Percentiles rank a stretch among this genome's conserved stretches.
Conservation (phyloP, 2,329 filamentous ascomycete genomes). For the Phialophora verrucosa region DNA sequence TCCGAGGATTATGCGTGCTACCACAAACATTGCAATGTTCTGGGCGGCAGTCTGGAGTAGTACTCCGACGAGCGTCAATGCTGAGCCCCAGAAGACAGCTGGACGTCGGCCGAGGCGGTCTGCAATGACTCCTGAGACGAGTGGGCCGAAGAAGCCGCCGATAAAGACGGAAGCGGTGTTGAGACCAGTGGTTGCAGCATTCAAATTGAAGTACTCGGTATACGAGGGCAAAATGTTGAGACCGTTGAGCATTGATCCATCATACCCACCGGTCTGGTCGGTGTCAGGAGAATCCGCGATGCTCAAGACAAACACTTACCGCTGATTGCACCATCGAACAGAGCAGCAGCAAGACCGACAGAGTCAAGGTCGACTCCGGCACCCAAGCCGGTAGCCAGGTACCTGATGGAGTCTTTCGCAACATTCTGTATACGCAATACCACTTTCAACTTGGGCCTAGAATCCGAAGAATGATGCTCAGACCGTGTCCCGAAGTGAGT, state of each 20-base stretch:
- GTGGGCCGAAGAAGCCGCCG: constrained; percentile 47
- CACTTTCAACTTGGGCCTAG: not conserved
- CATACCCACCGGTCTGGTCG: constrained; percentile 10
- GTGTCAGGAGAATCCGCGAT: not conserved
- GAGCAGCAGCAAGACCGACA: constrained; percentile 51
- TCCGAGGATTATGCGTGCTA: constrained; percentile 22
- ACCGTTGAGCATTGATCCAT: constrained; percentile 24
- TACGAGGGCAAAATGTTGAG: constrained; percentile 35
- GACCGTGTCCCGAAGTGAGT: not conserved
- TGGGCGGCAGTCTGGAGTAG: constrained; percentile 64
- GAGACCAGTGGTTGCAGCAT: constrained; percentile 24
- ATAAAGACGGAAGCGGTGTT: constrained; percentile 38
- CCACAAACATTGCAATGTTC: constrained; percentile 48
- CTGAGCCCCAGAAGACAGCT: constrained; percentile 41
- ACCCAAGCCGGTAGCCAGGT: constrained; percentile 58
- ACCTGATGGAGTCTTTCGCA: constrained; percentile 48
- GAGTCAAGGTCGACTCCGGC: constrained; percentile 49
- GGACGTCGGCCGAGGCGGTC: constrained; percentile 22
- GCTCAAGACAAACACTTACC: constrained; percentile 38
- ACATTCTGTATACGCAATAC: constrained; percentile 40
- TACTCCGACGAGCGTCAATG: constrained; percentile 64
- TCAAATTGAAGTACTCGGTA: constrained; percentile 34
- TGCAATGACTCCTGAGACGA: constrained; percentile 44
- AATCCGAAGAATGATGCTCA: not conserved
- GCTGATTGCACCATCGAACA: constrained; percentile 55